Conservation (phyloP, 176 grass and related monocot genomes). For the Musa acuminata region DNA sequence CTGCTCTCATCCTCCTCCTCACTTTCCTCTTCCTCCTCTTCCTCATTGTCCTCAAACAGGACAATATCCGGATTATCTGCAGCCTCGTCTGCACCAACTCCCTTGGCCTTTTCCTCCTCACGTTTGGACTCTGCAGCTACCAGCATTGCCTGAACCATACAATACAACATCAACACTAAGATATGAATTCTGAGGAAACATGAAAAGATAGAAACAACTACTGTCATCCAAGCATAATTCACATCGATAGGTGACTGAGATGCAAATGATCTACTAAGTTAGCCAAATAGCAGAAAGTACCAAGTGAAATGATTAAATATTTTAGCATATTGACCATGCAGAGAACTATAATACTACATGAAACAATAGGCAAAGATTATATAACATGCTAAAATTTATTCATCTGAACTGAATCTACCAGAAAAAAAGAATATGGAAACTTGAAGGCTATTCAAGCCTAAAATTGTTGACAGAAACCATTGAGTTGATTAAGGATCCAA, state of each 20-base stretch:
- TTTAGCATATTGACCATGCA: too few relatives aligned
- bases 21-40: constrained; percentile 92
- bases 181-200: neutral
- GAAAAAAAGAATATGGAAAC: too few relatives aligned
- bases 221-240: neutral
- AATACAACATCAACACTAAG: neutral
- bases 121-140: constrained; percentile 65
- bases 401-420: too few relatives aligned
- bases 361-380: neutral
- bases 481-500: neutral
- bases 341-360: too few relatives aligned
- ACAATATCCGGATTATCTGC: constrained; percentile 86
- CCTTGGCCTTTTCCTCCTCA: constrained; percentile 94
- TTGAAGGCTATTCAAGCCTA: neutral
- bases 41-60: constrained; percentile 84
- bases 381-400: neutral
- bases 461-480: neutral
- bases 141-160: constrained; percentile 58
- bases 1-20: constrained; percentile 77
- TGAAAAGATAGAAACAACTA: too few relatives aligned
- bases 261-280: neutral
- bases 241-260: neutral
- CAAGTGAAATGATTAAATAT: too few relatives aligned
- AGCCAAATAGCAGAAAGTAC: too few relatives aligned
- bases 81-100: constrained; percentile 47